These are phyloP conservation scores for Cucurbita moschata DNA, from an alignment of 306 rosid genomes.

Conservation along the genomic window DNA sequence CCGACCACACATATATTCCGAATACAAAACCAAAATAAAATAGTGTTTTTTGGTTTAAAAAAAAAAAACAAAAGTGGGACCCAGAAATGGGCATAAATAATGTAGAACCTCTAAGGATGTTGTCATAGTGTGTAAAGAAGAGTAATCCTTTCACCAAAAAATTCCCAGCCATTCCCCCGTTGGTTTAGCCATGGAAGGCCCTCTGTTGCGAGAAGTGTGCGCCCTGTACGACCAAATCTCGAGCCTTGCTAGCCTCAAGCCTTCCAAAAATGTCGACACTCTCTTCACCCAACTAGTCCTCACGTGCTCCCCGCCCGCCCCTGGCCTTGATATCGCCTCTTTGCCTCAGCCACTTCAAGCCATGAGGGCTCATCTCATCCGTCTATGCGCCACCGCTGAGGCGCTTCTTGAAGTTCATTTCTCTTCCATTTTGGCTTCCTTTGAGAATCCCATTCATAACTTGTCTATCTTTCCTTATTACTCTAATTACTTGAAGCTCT, in stretches of 20 bases:
- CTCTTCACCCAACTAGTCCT: slow-evolving; percentile 62
- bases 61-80: background rate
- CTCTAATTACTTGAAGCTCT: slow-evolving; percentile 21
- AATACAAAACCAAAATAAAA: too few relatives aligned
- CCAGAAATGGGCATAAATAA: slow-evolving; percentile 2
- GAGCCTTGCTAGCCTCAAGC: slow-evolving; percentile 40
- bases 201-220: slow-evolving; percentile 27
- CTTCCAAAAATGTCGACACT: slow-evolving; percentile 54
- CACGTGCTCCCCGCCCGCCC: slow-evolving; percentile 52
- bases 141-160: background rate
- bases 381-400: slow-evolving; percentile 50
- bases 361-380: slow-evolving; percentile 38
- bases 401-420: slow-evolving; percentile 44
- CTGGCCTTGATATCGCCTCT: slow-evolving; percentile 36
- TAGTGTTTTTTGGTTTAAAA: background rate
- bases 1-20: too few relatives aligned
- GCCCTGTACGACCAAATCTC: slow-evolving; percentile 37
- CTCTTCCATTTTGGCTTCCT: slow-evolving; percentile 34
- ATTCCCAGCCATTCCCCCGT: background rate
- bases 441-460: slow-evolving; percentile 27
- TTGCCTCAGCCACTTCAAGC: slow-evolving; percentile 23
- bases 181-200: slow-evolving; percentile 8
- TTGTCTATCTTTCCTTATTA: slow-evolving; percentile 54
- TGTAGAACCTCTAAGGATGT: background rate
- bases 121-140: background rate